These are phyloP conservation scores for Ascochyta fabae DNA, from an alignment of 2,329 filamentous ascomycete genomes.

Conservation along the genomic window DNA sequence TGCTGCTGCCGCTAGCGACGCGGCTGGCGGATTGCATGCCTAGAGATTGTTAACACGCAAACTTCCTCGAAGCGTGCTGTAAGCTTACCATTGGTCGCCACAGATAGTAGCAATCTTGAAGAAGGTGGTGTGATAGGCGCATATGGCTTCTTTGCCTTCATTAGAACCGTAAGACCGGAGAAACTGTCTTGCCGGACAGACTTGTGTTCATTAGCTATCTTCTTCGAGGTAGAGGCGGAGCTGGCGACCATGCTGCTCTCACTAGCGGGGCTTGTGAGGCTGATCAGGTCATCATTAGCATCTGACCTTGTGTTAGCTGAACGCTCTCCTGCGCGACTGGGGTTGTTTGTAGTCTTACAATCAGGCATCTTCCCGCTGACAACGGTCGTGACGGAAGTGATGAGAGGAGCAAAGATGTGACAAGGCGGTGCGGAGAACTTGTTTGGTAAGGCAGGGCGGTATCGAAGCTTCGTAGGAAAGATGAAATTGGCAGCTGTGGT, in stretches of 20 bases:
- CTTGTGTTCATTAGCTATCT: not conserved
- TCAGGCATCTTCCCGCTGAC: not conserved
- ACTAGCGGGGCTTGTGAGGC: conserved; percentile 5
- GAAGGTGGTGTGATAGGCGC: not conserved
- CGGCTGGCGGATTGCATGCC: conserved; percentile 10
- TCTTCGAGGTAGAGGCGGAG: not conserved
- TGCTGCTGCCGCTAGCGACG: not conserved
- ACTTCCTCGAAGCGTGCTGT: not conserved
- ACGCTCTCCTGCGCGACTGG: not conserved
- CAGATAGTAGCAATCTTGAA: not conserved
- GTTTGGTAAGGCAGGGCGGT: not conserved
- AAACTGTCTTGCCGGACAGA: conserved; percentile 23
- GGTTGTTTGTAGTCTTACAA: conserved; percentile 2
- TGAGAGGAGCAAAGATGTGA: not conserved
- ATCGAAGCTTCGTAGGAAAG: not conserved
- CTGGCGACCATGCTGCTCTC: not conserved
- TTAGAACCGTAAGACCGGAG: conserved; percentile 22
- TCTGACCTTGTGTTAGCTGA: conserved; percentile 2
- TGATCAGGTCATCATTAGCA: conserved; percentile 20
- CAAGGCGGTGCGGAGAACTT: not conserved
- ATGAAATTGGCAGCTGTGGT: not conserved
- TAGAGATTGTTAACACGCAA: conserved; percentile 2
- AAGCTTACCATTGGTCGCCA: conserved; percentile 5
- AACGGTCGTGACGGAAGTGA: not conserved
- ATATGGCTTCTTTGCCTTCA: conserved; percentile 30